A percentile compares a stretch with the other conserved stretches of the same genome.
Conservation (phyloP, 192 early-diverging fungal genomes). For the Linnemannia zychae region DNA sequence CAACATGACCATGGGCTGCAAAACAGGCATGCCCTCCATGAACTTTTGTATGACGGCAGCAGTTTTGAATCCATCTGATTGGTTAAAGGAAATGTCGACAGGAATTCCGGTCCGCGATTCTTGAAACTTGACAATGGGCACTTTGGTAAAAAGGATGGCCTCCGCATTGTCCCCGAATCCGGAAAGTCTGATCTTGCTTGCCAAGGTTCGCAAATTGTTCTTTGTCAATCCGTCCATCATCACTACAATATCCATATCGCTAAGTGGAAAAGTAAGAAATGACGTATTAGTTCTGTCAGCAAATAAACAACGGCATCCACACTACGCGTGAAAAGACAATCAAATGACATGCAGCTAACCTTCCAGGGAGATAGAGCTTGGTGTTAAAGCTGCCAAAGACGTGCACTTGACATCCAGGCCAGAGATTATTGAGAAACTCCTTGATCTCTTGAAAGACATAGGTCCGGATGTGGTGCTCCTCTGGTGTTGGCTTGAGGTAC, state of each 20-base stretch:
- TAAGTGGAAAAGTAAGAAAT: not conserved
- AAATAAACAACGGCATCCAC: not conserved
- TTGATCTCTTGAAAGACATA: constrained; percentile 78
- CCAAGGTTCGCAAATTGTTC: constrained; percentile 3
- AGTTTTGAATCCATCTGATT: constrained; percentile 71
- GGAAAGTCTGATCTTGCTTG: constrained; percentile 45
- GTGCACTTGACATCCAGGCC: constrained; percentile 58
- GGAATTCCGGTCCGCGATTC: constrained; percentile 81
- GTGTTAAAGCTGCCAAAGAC: constrained; percentile 96
- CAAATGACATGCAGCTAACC: constrained; percentile 73
- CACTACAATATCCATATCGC: constrained; percentile 38
- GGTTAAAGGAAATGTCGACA: constrained; percentile 92
- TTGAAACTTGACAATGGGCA: constrained; percentile 92
- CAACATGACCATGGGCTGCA: constrained; percentile 79
- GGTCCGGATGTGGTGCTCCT: constrained; percentile 83
- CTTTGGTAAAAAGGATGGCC: constrained; percentile 70
- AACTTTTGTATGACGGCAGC: constrained; percentile 71
- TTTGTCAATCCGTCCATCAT: not conserved
- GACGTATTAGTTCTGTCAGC: no score
- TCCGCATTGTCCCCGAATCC: constrained; percentile 63
- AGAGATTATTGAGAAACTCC: constrained; percentile 61
- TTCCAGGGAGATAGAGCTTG: constrained; percentile 86
- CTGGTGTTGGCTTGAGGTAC: constrained; percentile 85
- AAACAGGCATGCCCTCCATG: constrained; percentile 66
- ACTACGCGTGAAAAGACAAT: constrained; percentile 39